Evolutionary conservation across 73 alveolate species (phyloP), one percentile per base, ranked within the genome.

Genomic region (Paramecium primaurelia): DNA sequence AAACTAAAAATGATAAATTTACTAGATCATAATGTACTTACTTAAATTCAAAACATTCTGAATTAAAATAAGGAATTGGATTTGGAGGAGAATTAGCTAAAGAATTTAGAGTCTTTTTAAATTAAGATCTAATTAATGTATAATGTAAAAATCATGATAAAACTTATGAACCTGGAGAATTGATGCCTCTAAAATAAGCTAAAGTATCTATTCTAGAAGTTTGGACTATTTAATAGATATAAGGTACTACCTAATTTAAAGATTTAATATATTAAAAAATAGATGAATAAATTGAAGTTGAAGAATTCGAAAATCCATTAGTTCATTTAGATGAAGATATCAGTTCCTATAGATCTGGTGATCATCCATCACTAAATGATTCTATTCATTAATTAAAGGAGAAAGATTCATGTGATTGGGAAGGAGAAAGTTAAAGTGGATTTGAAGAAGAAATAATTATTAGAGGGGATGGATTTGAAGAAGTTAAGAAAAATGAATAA

Each of bases 331-430:
- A 80, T 45, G 91, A 80, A 49, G 91, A 80, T 80, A 80, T 80
- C 8, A 80, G 91, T 80, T 80, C 91, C 2, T 80, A 80, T 80
- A 22, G 75, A 80, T 80, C 91, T 44, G 91, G 91, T 26, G 91
- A 45, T 42, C 75, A 80, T 20, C 75, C 49, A 18, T 80, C 87
- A 1, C 54, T 80, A 0, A 49, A 26, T 42, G 4, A 26, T 10
- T 45, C 71, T 26, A 9, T 45, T 30, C 5, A 75, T 9, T 36
- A 38, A 38, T 38, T 75, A 18, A n/a, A 45, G 8, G 58, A 42
- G 75, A 28, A 20, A 26, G 73, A 80, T 44, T 80, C 91, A 3
- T 32, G 54, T 47, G 71, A 80, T 45, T 80, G 91, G 91, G 91
- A 80, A 0, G 73, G 58, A 38, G 77, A 80, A 2, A 80, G 91